These are phyloP conservation scores for Russula sp. DNA, from an alignment of 768 basidiomycete genomes.

Conservation along the genomic window DNA sequence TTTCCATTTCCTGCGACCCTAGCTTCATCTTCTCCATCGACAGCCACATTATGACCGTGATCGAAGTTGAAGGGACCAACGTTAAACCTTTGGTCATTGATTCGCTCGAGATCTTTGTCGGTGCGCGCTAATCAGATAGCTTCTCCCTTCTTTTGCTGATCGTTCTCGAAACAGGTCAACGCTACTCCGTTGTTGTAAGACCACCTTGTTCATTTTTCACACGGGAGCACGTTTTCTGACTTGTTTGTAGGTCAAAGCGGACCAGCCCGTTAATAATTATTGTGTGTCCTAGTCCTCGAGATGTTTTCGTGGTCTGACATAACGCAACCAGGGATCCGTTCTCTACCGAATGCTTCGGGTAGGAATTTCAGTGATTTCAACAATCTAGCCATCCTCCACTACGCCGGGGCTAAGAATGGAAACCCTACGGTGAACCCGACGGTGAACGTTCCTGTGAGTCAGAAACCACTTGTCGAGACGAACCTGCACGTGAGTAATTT, in stretches of 20 bases:
- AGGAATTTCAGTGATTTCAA: constrained; percentile 26
- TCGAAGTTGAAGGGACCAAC: constrained; percentile 36
- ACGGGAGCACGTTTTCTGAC: background rate
- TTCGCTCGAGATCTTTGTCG: constrained; percentile 36
- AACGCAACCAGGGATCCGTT: constrained; percentile 22
- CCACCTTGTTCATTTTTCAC: background rate
- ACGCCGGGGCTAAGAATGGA: constrained; percentile 27
- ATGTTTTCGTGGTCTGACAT: background rate
- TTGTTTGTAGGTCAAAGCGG: constrained; percentile 30
- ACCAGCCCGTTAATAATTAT: constrained; percentile 38
- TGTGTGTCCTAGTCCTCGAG: constrained; percentile 27
- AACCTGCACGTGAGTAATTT: constrained; percentile 20
- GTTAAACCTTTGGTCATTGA: constrained; percentile 32
- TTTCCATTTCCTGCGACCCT: constrained; percentile 26
- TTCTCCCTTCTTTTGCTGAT: background rate
- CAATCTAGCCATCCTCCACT: constrained; percentile 37
- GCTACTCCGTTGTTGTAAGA: constrained; percentile 27
- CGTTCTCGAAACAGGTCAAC: constrained; percentile 16
- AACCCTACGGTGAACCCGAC: constrained; percentile 29
- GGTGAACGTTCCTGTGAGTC: constrained; percentile 2
- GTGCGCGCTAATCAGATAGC: constrained; percentile 22
- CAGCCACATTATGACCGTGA: constrained; percentile 35
- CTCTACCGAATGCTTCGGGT: constrained; percentile 23
- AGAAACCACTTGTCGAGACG: constrained; percentile 18
- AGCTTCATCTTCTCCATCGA: constrained; percentile 36